phyloP scores from a whole-genome alignment of 495 filamentous ascomycete genomes.

The Lasiosphaeria ovina region DNA sequence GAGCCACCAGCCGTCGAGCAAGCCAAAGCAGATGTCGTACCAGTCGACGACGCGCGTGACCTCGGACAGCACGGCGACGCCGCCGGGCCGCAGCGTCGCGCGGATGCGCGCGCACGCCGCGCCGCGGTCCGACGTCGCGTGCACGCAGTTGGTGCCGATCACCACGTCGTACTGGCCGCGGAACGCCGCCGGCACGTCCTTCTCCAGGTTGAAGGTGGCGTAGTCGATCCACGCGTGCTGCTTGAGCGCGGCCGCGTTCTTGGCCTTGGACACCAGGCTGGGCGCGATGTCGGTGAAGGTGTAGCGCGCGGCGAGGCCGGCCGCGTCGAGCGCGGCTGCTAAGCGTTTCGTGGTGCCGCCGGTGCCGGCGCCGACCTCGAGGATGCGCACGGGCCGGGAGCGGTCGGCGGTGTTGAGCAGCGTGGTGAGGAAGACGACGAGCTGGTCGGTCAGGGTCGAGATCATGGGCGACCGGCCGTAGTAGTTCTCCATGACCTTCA shows the following conservation, averaged over 20 bases:
- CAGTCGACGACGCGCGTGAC: slow-evolving; percentile 36
- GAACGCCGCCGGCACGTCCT: slow-evolving; percentile 48
- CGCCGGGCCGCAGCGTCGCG: slow-evolving; percentile 38
- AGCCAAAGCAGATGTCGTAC: slow-evolving; percentile 50
- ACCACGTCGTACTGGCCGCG: slow-evolving; percentile 50
- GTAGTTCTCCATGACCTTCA: slow-evolving; percentile 4
- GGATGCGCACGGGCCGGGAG: slow-evolving; percentile 23
- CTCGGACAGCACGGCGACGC: slow-evolving; percentile 38
- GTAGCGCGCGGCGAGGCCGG: slow-evolving; percentile 42
- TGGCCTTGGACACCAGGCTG: slow-evolving; percentile 49
- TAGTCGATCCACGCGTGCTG: slow-evolving; percentile 42
- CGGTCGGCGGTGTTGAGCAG: background rate
- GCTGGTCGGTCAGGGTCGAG: background rate
- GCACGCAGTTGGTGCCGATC: slow-evolving; percentile 50
- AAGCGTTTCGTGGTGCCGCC: slow-evolving; percentile 42
- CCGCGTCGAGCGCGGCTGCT: slow-evolving; percentile 16
- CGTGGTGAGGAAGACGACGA: slow-evolving; percentile 2
- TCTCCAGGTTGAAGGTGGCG: slow-evolving; percentile 44
- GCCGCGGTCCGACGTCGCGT: slow-evolving; percentile 39
- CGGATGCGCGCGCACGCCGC: slow-evolving; percentile 30
- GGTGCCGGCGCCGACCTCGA: slow-evolving; percentile 56
- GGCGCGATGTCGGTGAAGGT: slow-evolving; percentile 52
- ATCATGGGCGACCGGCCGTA: slow-evolving; percentile 18
- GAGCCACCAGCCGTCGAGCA: slow-evolving; percentile 56
- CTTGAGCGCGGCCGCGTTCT: slow-evolving; percentile 22